phyloP scores from a whole-genome alignment of 495 filamentous ascomycete species.

The Lophiotrema nucula region DNA sequence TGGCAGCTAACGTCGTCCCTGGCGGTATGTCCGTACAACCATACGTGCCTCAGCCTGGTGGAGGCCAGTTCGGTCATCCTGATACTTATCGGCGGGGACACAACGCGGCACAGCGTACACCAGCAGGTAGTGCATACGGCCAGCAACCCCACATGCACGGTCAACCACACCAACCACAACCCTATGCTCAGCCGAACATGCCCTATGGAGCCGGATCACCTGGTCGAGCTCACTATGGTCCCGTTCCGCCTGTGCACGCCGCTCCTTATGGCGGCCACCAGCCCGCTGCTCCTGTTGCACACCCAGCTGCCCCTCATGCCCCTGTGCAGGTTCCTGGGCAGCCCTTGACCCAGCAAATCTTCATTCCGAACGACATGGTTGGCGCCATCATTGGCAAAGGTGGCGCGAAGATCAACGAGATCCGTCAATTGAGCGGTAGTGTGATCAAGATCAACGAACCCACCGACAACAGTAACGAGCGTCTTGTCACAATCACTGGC shows the following conservation, averaged over 20 bases:
- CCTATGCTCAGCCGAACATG: slow-evolving; percentile 59
- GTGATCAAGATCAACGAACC: slow-evolving; percentile 99
- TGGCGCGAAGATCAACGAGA: slow-evolving; percentile 99
- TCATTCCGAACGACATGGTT: slow-evolving; percentile 99
- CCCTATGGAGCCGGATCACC: slow-evolving; percentile 72
- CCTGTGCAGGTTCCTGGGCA: slow-evolving; percentile 57
- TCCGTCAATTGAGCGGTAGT: slow-evolving; percentile 91
- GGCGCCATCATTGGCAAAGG: slow-evolving; percentile 99
- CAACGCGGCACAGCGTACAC: slow-evolving; percentile 62
- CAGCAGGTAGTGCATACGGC: slow-evolving; percentile 38
- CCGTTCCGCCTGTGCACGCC: slow-evolving; percentile 77
- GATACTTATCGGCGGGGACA: slow-evolving; percentile 76
- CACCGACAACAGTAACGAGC: slow-evolving; percentile 97
- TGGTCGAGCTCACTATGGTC: slow-evolving; percentile 58
- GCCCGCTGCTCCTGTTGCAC: slow-evolving; percentile 44
- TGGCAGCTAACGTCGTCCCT: slow-evolving; percentile 85
- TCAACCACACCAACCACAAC: slow-evolving; percentile 53
- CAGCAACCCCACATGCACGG: slow-evolving; percentile 63
- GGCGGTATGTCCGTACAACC: slow-evolving; percentile 98
- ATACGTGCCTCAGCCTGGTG: slow-evolving; percentile 87
- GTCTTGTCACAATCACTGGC: slow-evolving; percentile 94
- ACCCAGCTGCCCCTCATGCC: slow-evolving; percentile 57
- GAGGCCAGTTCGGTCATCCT: slow-evolving; percentile 86
- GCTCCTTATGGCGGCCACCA: slow-evolving; percentile 61
- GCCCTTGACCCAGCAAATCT: slow-evolving; percentile 95